Base-by-base conservation (phyloP, 345 rosid genomes). In the Dipteronia dyeriana region DNA sequence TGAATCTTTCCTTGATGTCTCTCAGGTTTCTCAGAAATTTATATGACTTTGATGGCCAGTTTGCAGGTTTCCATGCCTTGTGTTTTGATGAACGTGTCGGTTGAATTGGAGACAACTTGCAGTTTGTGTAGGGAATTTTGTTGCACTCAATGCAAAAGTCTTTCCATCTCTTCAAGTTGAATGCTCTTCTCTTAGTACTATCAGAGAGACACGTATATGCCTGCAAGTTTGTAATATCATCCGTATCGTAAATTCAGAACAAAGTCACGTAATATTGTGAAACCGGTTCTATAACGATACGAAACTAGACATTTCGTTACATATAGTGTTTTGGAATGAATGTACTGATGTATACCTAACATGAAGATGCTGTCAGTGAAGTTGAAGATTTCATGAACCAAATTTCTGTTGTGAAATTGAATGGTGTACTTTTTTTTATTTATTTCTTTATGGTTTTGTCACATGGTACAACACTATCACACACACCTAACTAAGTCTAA, bases 171-270 rank as follows among this genome's bases (percentile, higher is more conserved):
- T 91, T 91, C 26, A 39, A 66, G 82, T 96, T 78, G 82, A 94
- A 96, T 20, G 87, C 83, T 41, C 66, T 78, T 78, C 99, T 91
- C 81, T 77, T 89, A n/a, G 74, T 81, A 66, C 66, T 79, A 66
- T 96, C 91, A 0, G 94, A 85, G 2, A 92, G 92, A 84, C 92
- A 88, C 14, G 88, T 51, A 82, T 90, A 90, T 9, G 94, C 99
- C 99, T 96, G 89, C 83, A 80, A 69, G 43, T 25, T 64, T 49
- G 20, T 34, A 0, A 34, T 34, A 34, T 34, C 38, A 34, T n/a
- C n/a, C n/a, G n/a, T n/a, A n/a, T n/a, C n/a, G n/a, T 34, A 34
- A 34, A 34, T 34, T 34, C 6, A 34, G 5, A 6, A 34, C 38
- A 34, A 34, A 34, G 38, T 4, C 4, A 34, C 38, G 4, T 34